Percentiles rank a stretch among this genome's conserved stretches.
phyloP scores from a whole-genome alignment of 2,329 filamentous ascomycete genomes.

The Xylariaceae sp. region DNA sequence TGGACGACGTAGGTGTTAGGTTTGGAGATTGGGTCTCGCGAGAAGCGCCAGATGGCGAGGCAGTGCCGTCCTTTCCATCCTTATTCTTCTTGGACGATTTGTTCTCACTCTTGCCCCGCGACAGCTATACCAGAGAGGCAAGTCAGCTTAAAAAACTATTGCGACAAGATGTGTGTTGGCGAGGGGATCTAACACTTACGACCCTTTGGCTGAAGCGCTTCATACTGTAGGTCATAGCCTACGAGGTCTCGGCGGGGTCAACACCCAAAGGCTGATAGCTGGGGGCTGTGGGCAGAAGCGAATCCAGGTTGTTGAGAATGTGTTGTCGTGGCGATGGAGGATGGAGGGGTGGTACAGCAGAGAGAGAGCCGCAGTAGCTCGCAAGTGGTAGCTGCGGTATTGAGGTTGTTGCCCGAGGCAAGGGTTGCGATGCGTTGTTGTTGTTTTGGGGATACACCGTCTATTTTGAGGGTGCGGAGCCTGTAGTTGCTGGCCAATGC shows the following conservation, averaged over 20 bases:
- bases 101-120: constrained; percentile 80
- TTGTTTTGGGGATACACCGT: constrained; percentile 24
- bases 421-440: background rate
- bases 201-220: constrained; percentile 97
- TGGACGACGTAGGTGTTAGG: constrained; percentile 82
- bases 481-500: constrained; percentile 18
- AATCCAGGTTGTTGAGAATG: constrained; percentile 4
- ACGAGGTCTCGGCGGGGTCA: constrained; percentile 28
- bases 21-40: constrained; percentile 61
- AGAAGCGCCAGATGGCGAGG: constrained; percentile 64
- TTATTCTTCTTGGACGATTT: constrained; percentile 80
- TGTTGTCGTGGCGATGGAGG: background rate
- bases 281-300: constrained; percentile 1
- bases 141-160: constrained; percentile 8
- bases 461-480: constrained; percentile 26
- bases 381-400: constrained; percentile 7
- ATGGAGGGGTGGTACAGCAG: background rate
- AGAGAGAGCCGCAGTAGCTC: constrained; percentile 2
- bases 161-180: background rate
- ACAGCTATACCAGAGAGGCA: constrained; percentile 64
- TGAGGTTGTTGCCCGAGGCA: background rate
- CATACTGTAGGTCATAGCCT: constrained; percentile 56
- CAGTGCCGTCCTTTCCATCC: constrained; percentile 71
- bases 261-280: constrained; percentile 20
- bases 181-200: constrained; percentile 48